Evolutionary conservation across 169 alveolate species (phyloP).

Genomic region (Plasmodium adleri): DNA sequence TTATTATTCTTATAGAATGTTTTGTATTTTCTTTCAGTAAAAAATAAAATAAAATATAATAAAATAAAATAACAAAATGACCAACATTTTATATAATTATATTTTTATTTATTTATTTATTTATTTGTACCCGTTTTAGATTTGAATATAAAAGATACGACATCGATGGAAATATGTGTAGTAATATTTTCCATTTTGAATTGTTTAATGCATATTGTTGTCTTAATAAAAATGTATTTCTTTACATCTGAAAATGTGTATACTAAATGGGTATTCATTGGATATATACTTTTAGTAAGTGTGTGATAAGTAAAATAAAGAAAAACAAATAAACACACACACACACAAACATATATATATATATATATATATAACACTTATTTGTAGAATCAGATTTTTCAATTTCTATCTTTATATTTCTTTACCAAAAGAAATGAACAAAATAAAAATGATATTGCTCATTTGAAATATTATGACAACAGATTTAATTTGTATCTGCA

Average conservation of each 20-base stretch:
- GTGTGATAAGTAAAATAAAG: not conserved
- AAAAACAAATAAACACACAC: not conserved
- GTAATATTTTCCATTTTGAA: constrained; percentile 59
- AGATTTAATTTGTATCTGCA: constrained; percentile 61
- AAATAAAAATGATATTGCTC: not conserved
- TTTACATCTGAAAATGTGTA: constrained; percentile 31
- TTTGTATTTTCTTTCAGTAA: constrained; percentile 53
- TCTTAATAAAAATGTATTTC: constrained; percentile 41
- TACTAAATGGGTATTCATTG: constrained; percentile 42
- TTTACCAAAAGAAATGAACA: constrained; percentile 44
- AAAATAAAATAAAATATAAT: not conserved
- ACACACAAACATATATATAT: not conserved
- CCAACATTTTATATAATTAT: not conserved
- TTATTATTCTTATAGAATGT: constrained; percentile 40
- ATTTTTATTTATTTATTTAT: constrained; percentile 19
- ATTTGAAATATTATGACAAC: constrained; percentile 19
- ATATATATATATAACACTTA: too few species aligned
- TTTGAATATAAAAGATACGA: constrained; percentile 29
- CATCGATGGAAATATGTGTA: constrained; percentile 49
- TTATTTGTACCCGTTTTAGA: constrained; percentile 1
- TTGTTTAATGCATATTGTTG: constrained; percentile 72
- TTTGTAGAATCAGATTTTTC: constrained; percentile 61
- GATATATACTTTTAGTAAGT: constrained; percentile 65
- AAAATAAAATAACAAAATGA: too few species aligned
- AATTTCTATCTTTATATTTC: constrained; percentile 50